phyloP scores from a whole-genome alignment of 2,329 filamentous ascomycete species.

The Dothiorella sarmentorum region DNA sequence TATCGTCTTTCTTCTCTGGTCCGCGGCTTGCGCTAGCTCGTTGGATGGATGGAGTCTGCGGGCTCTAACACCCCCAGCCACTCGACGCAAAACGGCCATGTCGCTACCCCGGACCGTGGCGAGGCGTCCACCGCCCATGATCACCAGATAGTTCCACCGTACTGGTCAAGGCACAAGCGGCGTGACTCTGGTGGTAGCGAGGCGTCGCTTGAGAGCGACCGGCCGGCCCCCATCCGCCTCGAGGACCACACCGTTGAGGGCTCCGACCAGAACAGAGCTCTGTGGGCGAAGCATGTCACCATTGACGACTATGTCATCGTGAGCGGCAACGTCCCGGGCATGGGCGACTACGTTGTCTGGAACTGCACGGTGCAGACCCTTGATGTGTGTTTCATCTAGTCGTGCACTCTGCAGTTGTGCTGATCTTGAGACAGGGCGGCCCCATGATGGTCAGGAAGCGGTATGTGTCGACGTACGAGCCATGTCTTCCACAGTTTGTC shows the following conservation, averaged over 20 bases:
- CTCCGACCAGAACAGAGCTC: constrained; percentile 52
- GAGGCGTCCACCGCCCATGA: constrained; percentile 10
- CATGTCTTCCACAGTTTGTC: not conserved
- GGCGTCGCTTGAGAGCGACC: constrained; percentile 28
- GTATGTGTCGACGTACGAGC: constrained; percentile 30
- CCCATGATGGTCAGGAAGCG: constrained; percentile 59
- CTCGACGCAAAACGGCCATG: constrained; percentile 22
- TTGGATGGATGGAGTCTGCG: constrained; percentile 42
- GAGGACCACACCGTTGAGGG: constrained; percentile 62
- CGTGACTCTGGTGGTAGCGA: constrained; percentile 32
- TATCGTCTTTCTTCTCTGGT: not conserved
- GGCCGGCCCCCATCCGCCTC: constrained; percentile 52
- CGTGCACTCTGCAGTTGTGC: constrained; percentile 5
- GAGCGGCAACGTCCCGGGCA: constrained; percentile 52
- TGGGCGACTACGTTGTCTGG: constrained; percentile 95
- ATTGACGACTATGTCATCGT: constrained; percentile 63
- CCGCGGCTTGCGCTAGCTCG: constrained; percentile 10
- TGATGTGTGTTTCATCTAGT: constrained; percentile 55
- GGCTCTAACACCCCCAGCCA: constrained; percentile 26
- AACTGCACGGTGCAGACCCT: constrained; percentile 85
- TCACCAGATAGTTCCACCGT: constrained; percentile 43
- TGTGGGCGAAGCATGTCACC: constrained; percentile 61
- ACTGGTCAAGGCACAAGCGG: constrained; percentile 45
- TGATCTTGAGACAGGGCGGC: constrained; percentile 43
- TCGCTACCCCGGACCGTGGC: constrained; percentile 3